These are phyloP conservation scores for Penicillium cosmopolitanum DNA, from an alignment of 495 filamentous ascomycete species.

Conservation along the genomic window DNA sequence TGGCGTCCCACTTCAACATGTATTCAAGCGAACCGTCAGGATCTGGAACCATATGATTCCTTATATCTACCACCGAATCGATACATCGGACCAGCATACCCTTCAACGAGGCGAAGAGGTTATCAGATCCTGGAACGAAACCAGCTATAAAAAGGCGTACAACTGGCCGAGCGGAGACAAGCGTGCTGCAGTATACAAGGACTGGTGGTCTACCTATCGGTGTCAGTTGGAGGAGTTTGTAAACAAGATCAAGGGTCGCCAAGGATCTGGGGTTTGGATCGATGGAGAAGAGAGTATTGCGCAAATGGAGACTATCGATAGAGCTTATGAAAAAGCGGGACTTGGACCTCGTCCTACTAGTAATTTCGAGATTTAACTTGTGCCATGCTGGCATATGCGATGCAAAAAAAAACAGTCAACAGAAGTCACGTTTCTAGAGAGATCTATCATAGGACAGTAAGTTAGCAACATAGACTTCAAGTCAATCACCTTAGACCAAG, in stretches of 20 bases:
- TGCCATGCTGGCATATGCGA: neutral
- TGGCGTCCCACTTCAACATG: slow-evolving; percentile 25
- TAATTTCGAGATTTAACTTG: slow-evolving; percentile 11
- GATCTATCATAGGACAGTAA: neutral
- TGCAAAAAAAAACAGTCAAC: too few species aligned
- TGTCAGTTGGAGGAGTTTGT: slow-evolving; percentile 62
- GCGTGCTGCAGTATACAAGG: slow-evolving; percentile 4
- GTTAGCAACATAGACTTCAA: neutral
- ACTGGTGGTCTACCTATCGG: slow-evolving; percentile 55
- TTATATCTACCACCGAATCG: slow-evolving; percentile 53
- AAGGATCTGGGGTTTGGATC: slow-evolving; percentile 51
- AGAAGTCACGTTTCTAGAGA: too few species aligned
- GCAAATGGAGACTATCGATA: slow-evolving; percentile 58
- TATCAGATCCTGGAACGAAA: slow-evolving; percentile 49
- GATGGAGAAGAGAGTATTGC: slow-evolving; percentile 52
- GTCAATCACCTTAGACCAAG: neutral
- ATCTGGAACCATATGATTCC: slow-evolving; percentile 46
- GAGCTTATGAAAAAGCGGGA: slow-evolving; percentile 52
- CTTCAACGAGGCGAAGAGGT: slow-evolving; percentile 33
- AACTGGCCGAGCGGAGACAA: slow-evolving; percentile 46
- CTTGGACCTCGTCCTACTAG: slow-evolving; percentile 30
- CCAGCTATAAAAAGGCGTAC: slow-evolving; percentile 49
- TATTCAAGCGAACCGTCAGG: slow-evolving; percentile 42
- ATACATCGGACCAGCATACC: slow-evolving; percentile 48
- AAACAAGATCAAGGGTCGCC: slow-evolving; percentile 49